A percentile compares a stretch with the other conserved stretches of the same genome.
Evolutionary conservation across 2,329 filamentous ascomycete species (phyloP).

Genomic region (Acephala macrosclerotiorum): DNA sequence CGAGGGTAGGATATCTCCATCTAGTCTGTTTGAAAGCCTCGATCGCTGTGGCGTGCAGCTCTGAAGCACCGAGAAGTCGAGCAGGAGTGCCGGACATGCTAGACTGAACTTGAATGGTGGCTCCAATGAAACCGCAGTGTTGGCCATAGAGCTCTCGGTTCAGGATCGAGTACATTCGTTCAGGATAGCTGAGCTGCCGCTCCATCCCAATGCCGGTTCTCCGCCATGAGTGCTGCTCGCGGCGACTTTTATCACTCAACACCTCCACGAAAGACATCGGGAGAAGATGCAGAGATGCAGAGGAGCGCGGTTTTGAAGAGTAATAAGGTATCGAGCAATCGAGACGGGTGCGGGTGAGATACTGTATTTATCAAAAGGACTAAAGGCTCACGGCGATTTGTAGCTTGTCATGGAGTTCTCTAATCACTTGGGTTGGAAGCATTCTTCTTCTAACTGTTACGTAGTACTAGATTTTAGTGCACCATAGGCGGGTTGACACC

Average conservation of each 20-base stretch:
- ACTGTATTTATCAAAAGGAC: too few relatives aligned
- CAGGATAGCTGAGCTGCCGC: conserved; percentile 20
- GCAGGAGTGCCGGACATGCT: neutral
- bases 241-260: neutral
- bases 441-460: too few relatives aligned
- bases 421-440: too few relatives aligned
- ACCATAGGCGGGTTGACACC: too few relatives aligned
- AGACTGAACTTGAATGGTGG: conserved; percentile 12
- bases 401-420: too few relatives aligned
- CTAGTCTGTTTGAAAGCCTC: conserved; percentile 15
- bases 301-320: too few relatives aligned
- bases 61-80: neutral
- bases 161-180: conserved; percentile 23
- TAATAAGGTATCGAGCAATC: too few relatives aligned
- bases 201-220: conserved; percentile 3
- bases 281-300: neutral
- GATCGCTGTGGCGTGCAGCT: conserved; percentile 13
- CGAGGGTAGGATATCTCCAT: conserved; percentile 18
- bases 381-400: too few relatives aligned
- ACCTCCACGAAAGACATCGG: neutral
- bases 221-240: neutral
- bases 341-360: too few relatives aligned
- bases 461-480: too few relatives aligned
- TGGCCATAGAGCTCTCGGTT: conserved; percentile 24
- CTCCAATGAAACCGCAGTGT: conserved; percentile 23